Conservation (phyloP, 1,284 basidiomycete species). For the Xanthoconium separans region DNA sequence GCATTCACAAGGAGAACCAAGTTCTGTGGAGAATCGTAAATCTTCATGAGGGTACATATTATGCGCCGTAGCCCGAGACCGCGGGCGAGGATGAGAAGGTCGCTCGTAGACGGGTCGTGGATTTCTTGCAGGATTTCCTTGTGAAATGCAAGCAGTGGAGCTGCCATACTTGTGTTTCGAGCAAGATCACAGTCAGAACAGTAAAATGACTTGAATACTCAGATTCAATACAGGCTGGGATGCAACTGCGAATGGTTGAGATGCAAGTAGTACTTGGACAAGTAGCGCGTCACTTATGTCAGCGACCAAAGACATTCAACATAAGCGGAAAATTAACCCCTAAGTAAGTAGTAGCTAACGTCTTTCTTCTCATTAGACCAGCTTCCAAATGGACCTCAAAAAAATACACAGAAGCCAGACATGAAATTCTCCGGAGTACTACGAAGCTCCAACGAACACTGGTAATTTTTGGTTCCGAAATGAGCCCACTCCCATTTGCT, state of each 20-base stretch:
- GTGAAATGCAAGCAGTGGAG: conserved; percentile 60
- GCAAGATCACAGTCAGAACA: neutral
- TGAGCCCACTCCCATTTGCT: neutral
- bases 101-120: conserved; percentile 77
- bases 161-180: conserved; percentile 18
- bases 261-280: neutral
- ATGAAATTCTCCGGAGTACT: too few species aligned
- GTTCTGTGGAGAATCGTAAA: conserved; percentile 87
- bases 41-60: conserved; percentile 84
- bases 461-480: too few species aligned
- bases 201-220: neutral
- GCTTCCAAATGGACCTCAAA: too few species aligned
- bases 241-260: neutral
- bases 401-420: too few species aligned
- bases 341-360: too few species aligned
- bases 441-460: too few species aligned
- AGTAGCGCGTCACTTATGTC: too few species aligned
- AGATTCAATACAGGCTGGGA: neutral
- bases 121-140: conserved; percentile 62
- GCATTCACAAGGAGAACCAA: conserved; percentile 90
- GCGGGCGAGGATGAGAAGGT: conserved; percentile 82
- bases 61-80: conserved; percentile 84
- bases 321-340: too few species aligned
- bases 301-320: too few species aligned
- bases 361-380: too few species aligned